Conservation (phyloP, 805 yeast genomes). For the Candida insectorum region DNA sequence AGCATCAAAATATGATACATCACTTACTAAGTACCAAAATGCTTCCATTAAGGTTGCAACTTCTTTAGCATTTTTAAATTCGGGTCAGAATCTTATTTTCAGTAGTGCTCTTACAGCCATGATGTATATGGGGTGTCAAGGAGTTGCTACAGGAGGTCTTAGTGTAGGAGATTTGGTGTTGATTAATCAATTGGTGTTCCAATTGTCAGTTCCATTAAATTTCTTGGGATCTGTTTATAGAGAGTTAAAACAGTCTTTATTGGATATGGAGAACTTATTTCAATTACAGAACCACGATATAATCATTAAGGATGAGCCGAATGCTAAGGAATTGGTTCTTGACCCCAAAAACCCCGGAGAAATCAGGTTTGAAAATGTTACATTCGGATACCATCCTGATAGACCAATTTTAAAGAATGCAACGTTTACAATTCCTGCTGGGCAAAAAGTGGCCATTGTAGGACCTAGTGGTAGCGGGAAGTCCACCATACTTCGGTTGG, state of each 20-base stretch:
- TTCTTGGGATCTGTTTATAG: slow-evolving; percentile 94
- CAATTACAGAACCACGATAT: slow-evolving; percentile 76
- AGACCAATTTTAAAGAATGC: slow-evolving; percentile 82
- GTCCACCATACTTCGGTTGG: slow-evolving; percentile 78
- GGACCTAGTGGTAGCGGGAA: slow-evolving; percentile 98
- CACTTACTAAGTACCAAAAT: slow-evolving; percentile 70
- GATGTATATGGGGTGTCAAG: slow-evolving; percentile 98
- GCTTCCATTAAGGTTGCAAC: slow-evolving; percentile 81
- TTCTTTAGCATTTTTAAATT: slow-evolving; percentile 70
- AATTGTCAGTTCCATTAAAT: slow-evolving; percentile 89
- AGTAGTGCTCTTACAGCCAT: slow-evolving; percentile 89
- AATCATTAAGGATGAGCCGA: slow-evolving; percentile 56
- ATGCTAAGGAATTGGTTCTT: slow-evolving; percentile 60
- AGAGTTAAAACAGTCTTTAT: slow-evolving; percentile 85
- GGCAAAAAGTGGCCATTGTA: slow-evolving; percentile 87
- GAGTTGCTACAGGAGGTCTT: slow-evolving; percentile 77
- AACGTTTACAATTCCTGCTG: slow-evolving; percentile 83
- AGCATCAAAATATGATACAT: slow-evolving; percentile 71
- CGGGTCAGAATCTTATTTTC: slow-evolving; percentile 78
- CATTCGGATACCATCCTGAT: slow-evolving; percentile 88
- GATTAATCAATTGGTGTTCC: slow-evolving; percentile 94
- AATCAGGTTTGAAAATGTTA: slow-evolving; percentile 83
- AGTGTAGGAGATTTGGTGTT: slow-evolving; percentile 94
- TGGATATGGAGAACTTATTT: slow-evolving; percentile 95
- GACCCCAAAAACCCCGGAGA: slow-evolving; percentile 56